Evolutionary conservation across 257 asterid genomes (phyloP), one percentile per base, ranked within the genome.

Genomic region (Lantana camara): DNA sequence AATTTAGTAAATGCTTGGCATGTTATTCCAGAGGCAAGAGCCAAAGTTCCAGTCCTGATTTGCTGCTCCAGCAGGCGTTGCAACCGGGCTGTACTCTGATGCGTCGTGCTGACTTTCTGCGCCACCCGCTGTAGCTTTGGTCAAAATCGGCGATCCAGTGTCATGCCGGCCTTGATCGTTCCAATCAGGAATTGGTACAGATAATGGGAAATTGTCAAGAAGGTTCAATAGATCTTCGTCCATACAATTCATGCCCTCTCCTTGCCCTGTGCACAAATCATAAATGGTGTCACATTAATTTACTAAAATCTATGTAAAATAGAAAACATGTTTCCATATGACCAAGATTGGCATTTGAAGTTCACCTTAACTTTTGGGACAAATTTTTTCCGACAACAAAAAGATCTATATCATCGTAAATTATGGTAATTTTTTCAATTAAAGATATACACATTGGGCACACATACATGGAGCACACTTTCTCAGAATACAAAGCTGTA

Each of bases 171-270:
- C 80, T 50, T 73, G 78, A 29, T 70, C 45, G 9, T 35, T 35
- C 95, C 91, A 83, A 9, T 89, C 78, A 0, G 90, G 88, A 53
- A 83, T 73, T 7, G 83, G 81, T 5, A 71, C 86, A 1, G 79
- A 67, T 44, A 81, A n/a, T 1, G 95, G 96, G 22, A 80, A 82
- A 42, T 69, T 74, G 55, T 83, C 83, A 0, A 88, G 82, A 35
- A 88, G 82, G 52, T 77, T 69, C 74, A 77, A 49, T 35, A 88
- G 49, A 49, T 82, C 92, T 14, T 85, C 90, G 14, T 85, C 95
- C 74, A 73, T 56, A 0, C 61, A 63, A 35, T 67, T 44, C 22
- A 16, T 62, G 42, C 63, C 83, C 27, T 65, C 72, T 4, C 23
- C 55, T 1, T 20, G 17, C 22, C 63, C 70, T 78, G 57, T 8